Conservation (phyloP, 768 basidiomycete species). For the Mrakia frigida region DNA sequence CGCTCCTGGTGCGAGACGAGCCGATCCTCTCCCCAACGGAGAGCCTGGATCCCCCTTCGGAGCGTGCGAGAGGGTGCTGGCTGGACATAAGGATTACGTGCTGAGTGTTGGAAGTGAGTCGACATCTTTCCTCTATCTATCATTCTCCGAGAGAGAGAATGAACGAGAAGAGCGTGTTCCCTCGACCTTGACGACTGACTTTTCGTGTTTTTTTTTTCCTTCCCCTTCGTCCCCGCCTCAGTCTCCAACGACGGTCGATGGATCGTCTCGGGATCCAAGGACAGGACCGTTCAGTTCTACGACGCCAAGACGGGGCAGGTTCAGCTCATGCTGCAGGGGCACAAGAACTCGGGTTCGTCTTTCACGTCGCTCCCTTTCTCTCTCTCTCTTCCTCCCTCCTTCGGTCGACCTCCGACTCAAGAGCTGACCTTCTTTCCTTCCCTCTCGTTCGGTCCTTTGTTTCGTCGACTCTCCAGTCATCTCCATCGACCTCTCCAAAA, state of each 20-base stretch:
- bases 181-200: neutral
- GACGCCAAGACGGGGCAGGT: slow-evolving; percentile 82
- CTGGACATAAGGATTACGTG: slow-evolving; percentile 62
- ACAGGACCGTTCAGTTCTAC: slow-evolving; percentile 68
- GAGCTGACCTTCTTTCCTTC: neutral
- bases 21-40: slow-evolving; percentile 31
- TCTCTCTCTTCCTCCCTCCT: neutral
- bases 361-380: neutral
- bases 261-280: slow-evolving; percentile 94
- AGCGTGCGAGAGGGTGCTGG: slow-evolving; percentile 63
- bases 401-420: slow-evolving; percentile 6
- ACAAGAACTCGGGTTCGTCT: slow-evolving; percentile 59
- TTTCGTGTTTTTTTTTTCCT: slow-evolving; percentile 14
- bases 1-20: slow-evolving; percentile 5
- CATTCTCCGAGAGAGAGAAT: neutral
- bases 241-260: slow-evolving; percentile 88
- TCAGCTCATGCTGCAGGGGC: slow-evolving; percentile 88
- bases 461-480: slow-evolving; percentile 51
- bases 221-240: slow-evolving; percentile 48
- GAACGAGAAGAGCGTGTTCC: neutral
- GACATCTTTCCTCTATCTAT: neutral
- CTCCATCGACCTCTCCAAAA: slow-evolving; percentile 63
- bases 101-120: slow-evolving; percentile 45
- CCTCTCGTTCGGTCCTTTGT: neutral
- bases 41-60: slow-evolving; percentile 38